Percentiles rank a stretch among this genome's conserved stretches.
phyloP scores from a whole-genome alignment of 768 basidiomycete genomes.

The Candolleomyces efflorescens region DNA sequence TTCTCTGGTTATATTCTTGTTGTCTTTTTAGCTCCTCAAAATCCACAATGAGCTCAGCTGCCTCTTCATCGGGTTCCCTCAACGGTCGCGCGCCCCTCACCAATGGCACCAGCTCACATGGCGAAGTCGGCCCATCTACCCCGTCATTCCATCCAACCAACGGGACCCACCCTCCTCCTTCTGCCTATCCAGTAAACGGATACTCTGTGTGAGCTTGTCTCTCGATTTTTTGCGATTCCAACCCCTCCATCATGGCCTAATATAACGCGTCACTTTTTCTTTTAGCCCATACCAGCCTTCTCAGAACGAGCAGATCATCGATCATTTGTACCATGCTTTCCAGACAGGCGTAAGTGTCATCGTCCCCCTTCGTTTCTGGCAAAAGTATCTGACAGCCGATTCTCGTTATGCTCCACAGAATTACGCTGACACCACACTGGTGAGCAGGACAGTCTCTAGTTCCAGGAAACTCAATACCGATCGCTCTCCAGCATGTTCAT shows the following conservation, averaged over 20 bases:
- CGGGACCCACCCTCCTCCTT: conserved; percentile 33
- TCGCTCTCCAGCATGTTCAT: conserved; percentile 56
- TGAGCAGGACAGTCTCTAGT: conserved; percentile 31
- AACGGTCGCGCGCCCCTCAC: conserved; percentile 50
- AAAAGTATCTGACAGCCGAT: conserved; percentile 7
- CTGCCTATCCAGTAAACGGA: conserved; percentile 49
- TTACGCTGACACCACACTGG: conserved; percentile 78
- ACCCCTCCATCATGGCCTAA: conserved; percentile 5
- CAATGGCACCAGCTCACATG: conserved; percentile 45
- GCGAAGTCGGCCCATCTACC: conserved; percentile 32
- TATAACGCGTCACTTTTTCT: conserved; percentile 12
- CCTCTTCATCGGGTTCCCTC: conserved; percentile 37
- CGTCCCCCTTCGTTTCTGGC: not conserved
- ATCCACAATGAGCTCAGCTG: conserved; percentile 31
- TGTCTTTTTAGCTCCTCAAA: conserved; percentile 10
- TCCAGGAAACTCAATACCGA: conserved; percentile 4
- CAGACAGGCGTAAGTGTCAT: conserved; percentile 66
- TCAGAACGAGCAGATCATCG: conserved; percentile 76
- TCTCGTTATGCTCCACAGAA: conserved; percentile 42
- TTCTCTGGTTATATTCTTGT: conserved; percentile 4
- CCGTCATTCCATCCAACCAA: conserved; percentile 30
- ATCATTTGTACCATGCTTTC: conserved; percentile 75
- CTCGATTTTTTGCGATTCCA: conserved; percentile 2
- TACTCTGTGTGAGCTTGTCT: conserved; percentile 50
- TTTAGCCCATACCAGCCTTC: conserved; percentile 52